Evolutionary conservation across 139 green algal species (phyloP).

Genomic region (Volvox africanus): DNA sequence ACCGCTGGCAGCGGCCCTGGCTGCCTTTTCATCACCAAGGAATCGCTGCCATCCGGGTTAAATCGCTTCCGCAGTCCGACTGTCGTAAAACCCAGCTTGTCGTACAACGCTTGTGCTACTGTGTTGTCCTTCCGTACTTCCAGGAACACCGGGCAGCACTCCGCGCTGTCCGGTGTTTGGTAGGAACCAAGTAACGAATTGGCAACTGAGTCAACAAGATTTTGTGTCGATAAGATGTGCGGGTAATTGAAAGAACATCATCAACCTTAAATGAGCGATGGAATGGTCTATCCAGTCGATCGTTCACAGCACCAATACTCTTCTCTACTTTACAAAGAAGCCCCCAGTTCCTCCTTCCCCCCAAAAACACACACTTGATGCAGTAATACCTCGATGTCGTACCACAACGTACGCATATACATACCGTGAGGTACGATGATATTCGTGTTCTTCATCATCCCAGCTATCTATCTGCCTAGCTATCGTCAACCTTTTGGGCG

Average conservation of each 20-base stretch:
- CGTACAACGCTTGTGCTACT: conserved; percentile 12
- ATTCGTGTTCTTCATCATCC: no score
- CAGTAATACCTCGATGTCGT: no score
- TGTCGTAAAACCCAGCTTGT: not conserved
- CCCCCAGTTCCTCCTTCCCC: no score
- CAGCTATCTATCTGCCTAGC: no score
- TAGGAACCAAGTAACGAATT: no score
- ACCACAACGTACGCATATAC: no score
- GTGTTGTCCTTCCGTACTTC: conserved; percentile 40
- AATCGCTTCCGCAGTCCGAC: conserved; percentile 7
- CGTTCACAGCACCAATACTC: no score
- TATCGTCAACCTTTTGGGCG: no score
- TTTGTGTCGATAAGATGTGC: not conserved
- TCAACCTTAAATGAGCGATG: not conserved
- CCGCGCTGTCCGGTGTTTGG: not conserved
- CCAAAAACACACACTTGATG: no score
- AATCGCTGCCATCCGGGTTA: conserved; percentile 35
- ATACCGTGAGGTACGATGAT: no score
- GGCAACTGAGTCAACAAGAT: not conserved
- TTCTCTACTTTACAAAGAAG: no score
- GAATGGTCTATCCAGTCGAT: not conserved
- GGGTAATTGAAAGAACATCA: not conserved
- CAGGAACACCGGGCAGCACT: not conserved
- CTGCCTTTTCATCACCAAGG: conserved; percentile 5
- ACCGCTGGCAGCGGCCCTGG: not conserved